These are phyloP conservation scores for Globisporangium spiculum DNA, from an alignment of 352 stramenopile genomes.

Conservation along the genomic window DNA sequence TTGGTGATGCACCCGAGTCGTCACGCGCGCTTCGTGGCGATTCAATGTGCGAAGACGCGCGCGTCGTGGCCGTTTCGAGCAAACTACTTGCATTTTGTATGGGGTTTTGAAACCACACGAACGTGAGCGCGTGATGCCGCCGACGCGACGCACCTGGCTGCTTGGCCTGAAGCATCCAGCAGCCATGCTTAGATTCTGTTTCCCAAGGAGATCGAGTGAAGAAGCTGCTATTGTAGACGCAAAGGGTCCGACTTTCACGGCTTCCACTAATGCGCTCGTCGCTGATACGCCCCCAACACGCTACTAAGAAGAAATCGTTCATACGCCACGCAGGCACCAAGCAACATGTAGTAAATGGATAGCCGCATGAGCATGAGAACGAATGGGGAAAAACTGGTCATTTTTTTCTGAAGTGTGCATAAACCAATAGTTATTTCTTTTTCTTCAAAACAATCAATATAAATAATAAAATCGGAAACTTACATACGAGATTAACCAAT, in stretches of 20 bases:
- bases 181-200: too few relatives aligned
- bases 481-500: background rate
- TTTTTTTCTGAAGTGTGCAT: background rate
- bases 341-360: background rate
- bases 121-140: background rate
- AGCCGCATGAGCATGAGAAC: background rate
- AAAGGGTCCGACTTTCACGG: too few relatives aligned
- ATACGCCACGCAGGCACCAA: background rate
- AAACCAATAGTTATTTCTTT: too few relatives aligned
- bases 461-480: background rate
- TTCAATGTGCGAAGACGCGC: slow-evolving; percentile 8
- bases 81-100: too few relatives aligned
- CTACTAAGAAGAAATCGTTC: too few relatives aligned
- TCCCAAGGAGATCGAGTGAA: too few relatives aligned
- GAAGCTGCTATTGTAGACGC: background rate
- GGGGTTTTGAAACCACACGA: background rate
- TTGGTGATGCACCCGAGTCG: slow-evolving; percentile 9
- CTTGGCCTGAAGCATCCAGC: background rate
- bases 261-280: too few relatives aligned
- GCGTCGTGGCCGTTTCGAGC: background rate
- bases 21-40: slow-evolving; percentile 4
- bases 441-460: too few relatives aligned
- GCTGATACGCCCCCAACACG: too few relatives aligned
- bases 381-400: background rate
- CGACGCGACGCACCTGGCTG: background rate